Percentiles rank a stretch among this genome's conserved stretches.
Evolutionary conservation across 192 early-diverging fungal genomes (phyloP).

Genomic region (Rhizophagus prolifer): DNA sequence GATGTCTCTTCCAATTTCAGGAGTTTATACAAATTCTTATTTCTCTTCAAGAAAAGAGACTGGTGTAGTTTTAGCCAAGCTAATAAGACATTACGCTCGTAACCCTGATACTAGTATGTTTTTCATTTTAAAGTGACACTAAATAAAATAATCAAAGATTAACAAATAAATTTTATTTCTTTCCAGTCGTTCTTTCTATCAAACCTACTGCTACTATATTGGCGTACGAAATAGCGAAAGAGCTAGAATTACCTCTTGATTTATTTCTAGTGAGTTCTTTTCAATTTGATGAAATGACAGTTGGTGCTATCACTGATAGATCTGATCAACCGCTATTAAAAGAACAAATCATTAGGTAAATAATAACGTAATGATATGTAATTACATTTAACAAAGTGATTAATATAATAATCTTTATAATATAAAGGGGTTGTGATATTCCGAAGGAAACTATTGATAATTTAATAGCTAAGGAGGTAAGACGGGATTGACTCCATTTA

Average conservation of each 20-base stretch:
- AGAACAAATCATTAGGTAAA: constrained; percentile 23
- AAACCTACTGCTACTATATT: constrained; percentile 1
- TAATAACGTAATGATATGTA: neutral
- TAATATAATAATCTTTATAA: neutral
- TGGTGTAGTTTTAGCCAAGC: constrained; percentile 3
- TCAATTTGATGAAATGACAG: constrained; percentile 8
- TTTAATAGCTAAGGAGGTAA: constrained; percentile 1
- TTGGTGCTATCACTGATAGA: constrained; percentile 15
- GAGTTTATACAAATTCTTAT: neutral
- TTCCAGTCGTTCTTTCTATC: constrained; percentile 10
- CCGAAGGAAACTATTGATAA: neutral
- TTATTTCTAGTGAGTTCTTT: constrained; percentile 17
- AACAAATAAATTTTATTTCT: neutral
- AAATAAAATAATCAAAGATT: neutral
- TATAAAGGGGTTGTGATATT: constrained; percentile 21
- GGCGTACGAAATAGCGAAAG: constrained; percentile 4
- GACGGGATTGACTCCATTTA: no score
- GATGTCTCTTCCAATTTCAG: neutral
- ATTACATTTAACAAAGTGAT: no score
- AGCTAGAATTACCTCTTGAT: constrained; percentile 18
- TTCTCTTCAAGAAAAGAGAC: constrained; percentile 13
- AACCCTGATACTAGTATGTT: constrained; percentile 2
- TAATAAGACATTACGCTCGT: constrained; percentile 1
- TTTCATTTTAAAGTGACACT: neutral
- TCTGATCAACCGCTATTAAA: constrained; percentile 6